phyloP scores from a whole-genome alignment of 768 basidiomycete species.

The Hirschioporus abietinus region DNA sequence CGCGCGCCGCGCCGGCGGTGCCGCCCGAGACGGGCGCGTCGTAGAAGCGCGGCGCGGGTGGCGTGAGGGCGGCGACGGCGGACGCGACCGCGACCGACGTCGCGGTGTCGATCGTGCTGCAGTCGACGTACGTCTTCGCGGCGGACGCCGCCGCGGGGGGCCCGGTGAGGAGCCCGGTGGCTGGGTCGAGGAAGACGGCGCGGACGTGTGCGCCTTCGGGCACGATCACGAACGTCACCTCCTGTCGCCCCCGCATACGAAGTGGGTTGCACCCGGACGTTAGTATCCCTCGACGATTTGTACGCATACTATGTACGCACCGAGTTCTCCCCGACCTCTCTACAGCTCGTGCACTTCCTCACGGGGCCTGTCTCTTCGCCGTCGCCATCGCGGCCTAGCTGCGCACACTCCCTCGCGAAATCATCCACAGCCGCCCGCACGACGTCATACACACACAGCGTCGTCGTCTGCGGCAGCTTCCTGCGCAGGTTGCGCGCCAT shows the following conservation, averaged over 20 bases:
- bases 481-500: not conserved
- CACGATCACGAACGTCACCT: slow-evolving; percentile 10
- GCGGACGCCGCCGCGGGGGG: no score
- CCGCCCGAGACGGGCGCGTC: not conserved
- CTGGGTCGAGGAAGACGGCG: slow-evolving; percentile 11
- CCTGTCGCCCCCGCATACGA: not conserved
- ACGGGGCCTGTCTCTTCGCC: not conserved
- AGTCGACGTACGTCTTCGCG: not conserved
- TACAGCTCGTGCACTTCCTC: not conserved
- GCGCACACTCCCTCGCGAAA: not conserved
- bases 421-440: not conserved
- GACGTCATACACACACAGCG: not conserved
- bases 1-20: not conserved
- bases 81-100: slow-evolving; percentile 10
- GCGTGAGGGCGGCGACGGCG: not conserved
- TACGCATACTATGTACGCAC: not conserved
- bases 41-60: not conserved
- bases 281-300: no score
- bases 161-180: slow-evolving; percentile 10
- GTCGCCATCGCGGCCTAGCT: not conserved
- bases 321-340: not conserved
- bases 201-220: slow-evolving; percentile 11
- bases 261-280: no score
- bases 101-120: slow-evolving; percentile 13
- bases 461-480: not conserved